Percentiles rank a stretch among this genome's conserved stretches.
Conservation (phyloP, 2,329 filamentous ascomycete species). For the Dactylellina leptospora region DNA sequence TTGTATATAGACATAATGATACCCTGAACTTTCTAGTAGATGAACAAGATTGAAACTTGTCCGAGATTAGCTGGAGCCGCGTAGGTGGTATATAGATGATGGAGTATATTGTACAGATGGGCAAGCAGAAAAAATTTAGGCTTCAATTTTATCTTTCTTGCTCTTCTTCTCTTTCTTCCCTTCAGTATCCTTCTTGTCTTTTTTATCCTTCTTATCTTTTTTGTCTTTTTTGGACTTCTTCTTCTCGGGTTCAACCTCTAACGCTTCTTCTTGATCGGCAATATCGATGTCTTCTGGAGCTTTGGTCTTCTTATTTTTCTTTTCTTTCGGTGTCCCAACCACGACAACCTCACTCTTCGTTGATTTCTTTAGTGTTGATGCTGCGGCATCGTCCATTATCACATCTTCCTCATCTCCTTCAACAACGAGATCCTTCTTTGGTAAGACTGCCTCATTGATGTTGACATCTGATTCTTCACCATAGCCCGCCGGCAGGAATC, state of each 20-base stretch:
- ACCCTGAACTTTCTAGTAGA: slow-evolving; percentile 9
- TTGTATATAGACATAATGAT: slow-evolving; percentile 48
- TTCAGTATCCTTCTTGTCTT: slow-evolving; percentile 51
- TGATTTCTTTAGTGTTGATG: slow-evolving; percentile 23
- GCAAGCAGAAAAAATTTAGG: background rate
- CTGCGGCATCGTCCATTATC: slow-evolving; percentile 24
- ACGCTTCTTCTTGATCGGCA: slow-evolving; percentile 21
- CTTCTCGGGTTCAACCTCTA: slow-evolving; percentile 43
- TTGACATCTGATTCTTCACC: slow-evolving; percentile 46
- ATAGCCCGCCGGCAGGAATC: slow-evolving; percentile 56
- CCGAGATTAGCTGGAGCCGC: background rate
- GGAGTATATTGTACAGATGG: background rate
- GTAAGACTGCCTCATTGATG: slow-evolving; percentile 32
- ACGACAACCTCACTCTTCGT: slow-evolving; percentile 3
- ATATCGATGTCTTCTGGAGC: background rate
- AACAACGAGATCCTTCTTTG: slow-evolving; percentile 31
- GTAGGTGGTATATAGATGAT: background rate
- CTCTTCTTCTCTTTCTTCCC: slow-evolving; percentile 53
- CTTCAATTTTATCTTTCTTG: slow-evolving; percentile 41
- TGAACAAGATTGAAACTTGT: slow-evolving; percentile 7
- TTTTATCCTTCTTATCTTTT: slow-evolving; percentile 50
- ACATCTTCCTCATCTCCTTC: slow-evolving; percentile 19
- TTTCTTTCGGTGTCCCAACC: slow-evolving; percentile 29
- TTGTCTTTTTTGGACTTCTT: slow-evolving; percentile 51
- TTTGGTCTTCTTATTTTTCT: slow-evolving; percentile 39